phyloP scores from a whole-genome alignment of 225 moss, liverwort and hornwort genomes.

The Bryum argenteum region DNA sequence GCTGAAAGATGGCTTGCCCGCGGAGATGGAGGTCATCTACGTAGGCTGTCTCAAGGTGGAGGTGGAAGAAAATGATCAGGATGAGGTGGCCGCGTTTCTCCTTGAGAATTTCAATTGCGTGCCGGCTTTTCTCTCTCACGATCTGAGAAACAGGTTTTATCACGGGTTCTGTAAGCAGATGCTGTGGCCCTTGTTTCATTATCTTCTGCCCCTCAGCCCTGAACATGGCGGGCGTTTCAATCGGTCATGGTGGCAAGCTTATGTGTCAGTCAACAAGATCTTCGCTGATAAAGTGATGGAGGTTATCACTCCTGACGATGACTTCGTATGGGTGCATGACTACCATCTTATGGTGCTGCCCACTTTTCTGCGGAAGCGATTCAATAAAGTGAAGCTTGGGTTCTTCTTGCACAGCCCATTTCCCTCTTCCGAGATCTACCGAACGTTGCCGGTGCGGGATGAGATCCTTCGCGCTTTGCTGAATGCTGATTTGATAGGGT shows the following conservation, averaged over 20 bases:
- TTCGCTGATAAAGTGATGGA: conserved; percentile 99
- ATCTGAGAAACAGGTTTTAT: conserved; percentile 78
- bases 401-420: conserved; percentile 98
- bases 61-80: conserved; percentile 75
- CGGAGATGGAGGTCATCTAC: conserved; percentile 85
- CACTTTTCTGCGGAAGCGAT: conserved; percentile 89
- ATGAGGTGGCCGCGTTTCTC: conserved; percentile 80
- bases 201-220: conserved; percentile 84
- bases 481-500: conserved; percentile 96
- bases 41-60: conserved; percentile 95
- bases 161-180: conserved; percentile 99
- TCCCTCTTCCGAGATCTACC: conserved; percentile 97
- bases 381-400: conserved; percentile 93
- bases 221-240: conserved; percentile 90
- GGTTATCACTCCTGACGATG: conserved; percentile 96
- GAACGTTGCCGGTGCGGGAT: conserved; percentile 90
- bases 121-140: conserved; percentile 78
- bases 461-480: conserved; percentile 88
- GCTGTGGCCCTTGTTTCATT: conserved; percentile 97
- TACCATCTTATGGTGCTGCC: conserved; percentile 97
- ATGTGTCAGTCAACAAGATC: conserved; percentile 89
- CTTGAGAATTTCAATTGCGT: conserved; percentile 88
- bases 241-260: conserved; percentile 95
- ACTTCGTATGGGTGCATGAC: conserved; percentile 99
- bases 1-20: conserved; percentile 81